Conservation (phyloP, 2,329 filamentous ascomycete species). For the Colletotrichum brevisporum region DNA sequence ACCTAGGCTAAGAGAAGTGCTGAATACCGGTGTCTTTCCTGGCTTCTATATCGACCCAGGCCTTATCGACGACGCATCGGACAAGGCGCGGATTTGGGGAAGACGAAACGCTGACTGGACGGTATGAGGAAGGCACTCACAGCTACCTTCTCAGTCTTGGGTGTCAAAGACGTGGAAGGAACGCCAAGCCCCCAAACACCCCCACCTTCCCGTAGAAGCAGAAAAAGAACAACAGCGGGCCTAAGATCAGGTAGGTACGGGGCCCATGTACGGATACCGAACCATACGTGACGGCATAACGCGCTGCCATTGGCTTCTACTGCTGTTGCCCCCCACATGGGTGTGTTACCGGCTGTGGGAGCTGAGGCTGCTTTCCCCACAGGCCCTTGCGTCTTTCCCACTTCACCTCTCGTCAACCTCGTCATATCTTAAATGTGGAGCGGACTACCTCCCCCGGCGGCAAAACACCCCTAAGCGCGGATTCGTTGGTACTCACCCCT, state of each 20-base stretch:
- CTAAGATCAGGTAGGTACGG: slow-evolving; percentile 16
- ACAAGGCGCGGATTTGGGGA: too few relatives aligned
- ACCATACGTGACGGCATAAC: slow-evolving; percentile 18
- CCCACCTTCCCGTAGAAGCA: slow-evolving; percentile 27
- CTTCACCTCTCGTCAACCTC: slow-evolving; percentile 7
- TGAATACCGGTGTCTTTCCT: too few relatives aligned
- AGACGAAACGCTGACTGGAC: too few relatives aligned
- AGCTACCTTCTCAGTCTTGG: slow-evolving; percentile 3
- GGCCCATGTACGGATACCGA: slow-evolving; percentile 3
- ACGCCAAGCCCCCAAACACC: slow-evolving; percentile 32
- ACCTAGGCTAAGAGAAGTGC: too few relatives aligned
- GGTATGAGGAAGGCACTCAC: too few relatives aligned
- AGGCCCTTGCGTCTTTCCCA: not conserved
- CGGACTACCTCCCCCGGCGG: not conserved
- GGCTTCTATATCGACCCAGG: too few relatives aligned
- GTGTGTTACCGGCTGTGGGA: not conserved
- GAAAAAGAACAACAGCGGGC: slow-evolving; percentile 18
- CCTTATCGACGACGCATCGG: too few relatives aligned
- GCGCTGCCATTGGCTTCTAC: not conserved
- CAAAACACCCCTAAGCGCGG: too few relatives aligned
- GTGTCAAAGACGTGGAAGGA: slow-evolving; percentile 2
- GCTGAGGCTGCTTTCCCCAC: slow-evolving; percentile 18
- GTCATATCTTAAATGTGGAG: not conserved
- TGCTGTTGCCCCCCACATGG: not conserved
- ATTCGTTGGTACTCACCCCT: too few relatives aligned